phyloP scores from a whole-genome alignment of 2,329 filamentous ascomycete genomes.

The Emergomyces pasteurianus region DNA sequence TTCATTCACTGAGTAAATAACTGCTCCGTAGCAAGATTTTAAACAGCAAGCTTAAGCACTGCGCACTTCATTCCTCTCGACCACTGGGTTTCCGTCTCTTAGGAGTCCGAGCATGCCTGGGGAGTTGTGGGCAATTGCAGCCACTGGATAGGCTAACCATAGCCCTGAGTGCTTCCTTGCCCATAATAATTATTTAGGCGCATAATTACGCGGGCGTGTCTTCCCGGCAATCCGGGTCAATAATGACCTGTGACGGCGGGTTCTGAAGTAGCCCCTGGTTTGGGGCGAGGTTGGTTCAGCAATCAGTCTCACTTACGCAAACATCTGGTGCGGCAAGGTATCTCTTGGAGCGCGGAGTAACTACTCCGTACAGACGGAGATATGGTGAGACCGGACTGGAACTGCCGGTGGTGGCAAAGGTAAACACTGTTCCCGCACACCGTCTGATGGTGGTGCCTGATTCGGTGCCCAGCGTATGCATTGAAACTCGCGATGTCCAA shows the following conservation, averaged over 20 bases:
- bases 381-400: not conserved
- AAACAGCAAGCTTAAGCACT: not conserved
- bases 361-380: not conserved
- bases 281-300: not conserved
- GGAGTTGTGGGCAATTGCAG: not conserved
- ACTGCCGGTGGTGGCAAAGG: not conserved
- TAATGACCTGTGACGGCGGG: not conserved
- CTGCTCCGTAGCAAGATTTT: too few relatives aligned
- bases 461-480: not conserved
- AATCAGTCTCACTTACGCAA: not conserved
- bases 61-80: not conserved
- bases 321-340: not conserved
- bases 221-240: not conserved
- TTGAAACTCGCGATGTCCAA: not conserved
- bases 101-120: not conserved
- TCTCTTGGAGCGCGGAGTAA: not conserved
- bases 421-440: not conserved
- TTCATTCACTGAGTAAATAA: too few relatives aligned
- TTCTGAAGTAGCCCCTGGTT: not conserved
- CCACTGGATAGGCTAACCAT: not conserved
- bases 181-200: not conserved
- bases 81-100: not conserved
- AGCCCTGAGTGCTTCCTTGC: not conserved
- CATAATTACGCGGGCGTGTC: not conserved
- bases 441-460: not conserved